These are phyloP conservation scores for Vararia minispora DNA, from an alignment of 768 basidiomycete species.

Conservation along the genomic window DNA sequence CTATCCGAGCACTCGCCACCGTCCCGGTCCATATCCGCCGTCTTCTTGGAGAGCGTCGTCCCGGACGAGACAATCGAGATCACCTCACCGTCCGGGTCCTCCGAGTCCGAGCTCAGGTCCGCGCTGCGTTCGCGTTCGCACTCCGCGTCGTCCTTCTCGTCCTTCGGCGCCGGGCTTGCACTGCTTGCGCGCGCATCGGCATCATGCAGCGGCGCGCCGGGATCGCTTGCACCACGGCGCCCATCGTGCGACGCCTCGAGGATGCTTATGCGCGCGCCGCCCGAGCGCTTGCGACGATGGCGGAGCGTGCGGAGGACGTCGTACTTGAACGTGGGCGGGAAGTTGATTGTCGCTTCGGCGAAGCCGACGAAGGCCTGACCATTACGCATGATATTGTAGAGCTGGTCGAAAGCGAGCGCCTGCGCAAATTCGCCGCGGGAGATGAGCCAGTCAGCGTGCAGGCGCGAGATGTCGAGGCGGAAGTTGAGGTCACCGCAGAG, in stretches of 20 bases:
- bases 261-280: too few species aligned
- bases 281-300: slow-evolving; percentile 31
- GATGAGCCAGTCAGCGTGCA: slow-evolving; percentile 93
- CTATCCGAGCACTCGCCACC: slow-evolving; percentile 9
- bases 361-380: slow-evolving; percentile 68
- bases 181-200: slow-evolving; percentile 1
- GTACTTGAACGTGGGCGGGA: slow-evolving; percentile 93
- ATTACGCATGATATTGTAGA: slow-evolving; percentile 65
- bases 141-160: slow-evolving; percentile 22
- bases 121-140: slow-evolving; percentile 14
- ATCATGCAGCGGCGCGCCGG: too few species aligned
- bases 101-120: slow-evolving; percentile 25
- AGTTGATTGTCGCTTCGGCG: slow-evolving; percentile 66
- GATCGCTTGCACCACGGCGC: too few species aligned
- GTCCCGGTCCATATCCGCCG: slow-evolving; percentile 10
- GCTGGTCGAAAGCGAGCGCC: slow-evolving; percentile 85
- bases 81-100: slow-evolving; percentile 30
- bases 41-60: slow-evolving; percentile 26
- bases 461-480: slow-evolving; percentile 73
- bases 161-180: slow-evolving; percentile 15
- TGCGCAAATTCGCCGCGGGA: slow-evolving; percentile 78
- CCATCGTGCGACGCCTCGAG: too few species aligned
- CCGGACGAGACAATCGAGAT: slow-evolving; percentile 44
- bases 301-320: slow-evolving; percentile 59
- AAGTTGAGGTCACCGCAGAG: slow-evolving; percentile 91